Evolutionary conservation across 768 basidiomycete species (phyloP).

Genomic region (Trametes elegans): DNA sequence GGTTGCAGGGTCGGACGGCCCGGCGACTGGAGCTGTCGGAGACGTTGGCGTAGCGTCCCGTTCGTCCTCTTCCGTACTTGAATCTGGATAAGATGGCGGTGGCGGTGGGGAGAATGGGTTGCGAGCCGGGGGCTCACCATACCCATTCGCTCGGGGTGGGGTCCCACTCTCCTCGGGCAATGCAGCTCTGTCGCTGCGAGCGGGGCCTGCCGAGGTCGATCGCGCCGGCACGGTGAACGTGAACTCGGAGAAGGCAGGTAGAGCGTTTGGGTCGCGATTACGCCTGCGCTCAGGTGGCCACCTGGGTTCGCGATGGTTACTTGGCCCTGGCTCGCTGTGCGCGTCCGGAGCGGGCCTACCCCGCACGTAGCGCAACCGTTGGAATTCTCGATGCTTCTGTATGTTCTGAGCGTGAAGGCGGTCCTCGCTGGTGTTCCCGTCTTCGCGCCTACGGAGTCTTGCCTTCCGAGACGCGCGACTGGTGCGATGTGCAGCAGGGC

Average conservation of each 20-base stretch:
- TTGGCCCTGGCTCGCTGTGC: not conserved
- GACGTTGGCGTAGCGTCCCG: conserved; percentile 5
- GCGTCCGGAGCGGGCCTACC: not conserved
- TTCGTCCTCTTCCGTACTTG: conserved; percentile 6
- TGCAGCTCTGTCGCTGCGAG: not conserved
- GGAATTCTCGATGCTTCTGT: not conserved
- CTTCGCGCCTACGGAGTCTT: not conserved
- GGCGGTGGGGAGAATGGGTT: conserved; percentile 1
- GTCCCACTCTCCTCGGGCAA: not conserved
- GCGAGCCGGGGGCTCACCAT: not conserved
- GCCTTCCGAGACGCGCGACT: not conserved
- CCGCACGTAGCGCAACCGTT: not conserved
- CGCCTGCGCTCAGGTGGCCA: not conserved
- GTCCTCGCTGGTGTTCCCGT: not conserved
- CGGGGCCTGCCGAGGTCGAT: not conserved
- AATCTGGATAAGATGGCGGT: not conserved
- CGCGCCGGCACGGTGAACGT: conserved; percentile 9
- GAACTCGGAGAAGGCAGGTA: conserved; percentile 11
- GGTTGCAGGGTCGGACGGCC: not conserved
- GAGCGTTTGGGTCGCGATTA: not conserved
- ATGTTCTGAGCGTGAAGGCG: not conserved
- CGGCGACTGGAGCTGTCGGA: not conserved
- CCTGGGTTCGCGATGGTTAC: not conserved
- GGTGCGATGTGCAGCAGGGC: not conserved
- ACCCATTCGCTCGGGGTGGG: not conserved